Evolutionary conservation across 257 asterid species (phyloP).

Genomic region (Primulina tabacum): DNA sequence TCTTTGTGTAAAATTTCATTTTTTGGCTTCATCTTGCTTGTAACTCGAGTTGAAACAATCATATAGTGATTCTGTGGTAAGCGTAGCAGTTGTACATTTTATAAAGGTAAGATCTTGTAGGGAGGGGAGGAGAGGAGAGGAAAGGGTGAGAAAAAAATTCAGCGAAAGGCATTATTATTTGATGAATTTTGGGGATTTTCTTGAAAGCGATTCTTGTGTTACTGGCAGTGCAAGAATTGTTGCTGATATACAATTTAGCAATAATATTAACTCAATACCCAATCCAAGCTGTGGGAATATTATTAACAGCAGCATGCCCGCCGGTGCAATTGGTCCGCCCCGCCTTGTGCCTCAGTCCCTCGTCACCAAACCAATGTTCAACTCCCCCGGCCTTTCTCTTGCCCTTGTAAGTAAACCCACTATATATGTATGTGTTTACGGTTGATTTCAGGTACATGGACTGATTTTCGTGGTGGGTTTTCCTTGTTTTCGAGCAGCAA

Average conservation of each 20-base stretch:
- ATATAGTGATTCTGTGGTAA: conserved; percentile 20
- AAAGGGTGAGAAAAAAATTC: background rate
- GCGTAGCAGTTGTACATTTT: conserved; percentile 16
- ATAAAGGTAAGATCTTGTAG: background rate
- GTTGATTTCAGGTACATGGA: background rate
- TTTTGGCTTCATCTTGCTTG: background rate
- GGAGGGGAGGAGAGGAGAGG: background rate
- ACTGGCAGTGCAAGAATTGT: conserved; percentile 61
- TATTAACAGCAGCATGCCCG: conserved; percentile 35
- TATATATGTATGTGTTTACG: background rate
- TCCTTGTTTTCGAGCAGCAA: conserved; percentile 40
- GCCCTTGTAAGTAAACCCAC: conserved; percentile 54
- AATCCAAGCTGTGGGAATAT: conserved; percentile 3
- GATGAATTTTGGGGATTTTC: conserved; percentile 96
- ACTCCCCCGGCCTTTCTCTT: conserved; percentile 86
- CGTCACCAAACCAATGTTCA: conserved; percentile 61
- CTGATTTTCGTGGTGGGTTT: conserved; percentile 14
- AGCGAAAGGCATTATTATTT: conserved; percentile 37
- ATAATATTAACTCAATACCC: conserved; percentile 22
- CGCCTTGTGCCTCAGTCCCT: conserved; percentile 52
- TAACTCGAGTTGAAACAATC: background rate
- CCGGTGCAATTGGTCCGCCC: conserved; percentile 49
- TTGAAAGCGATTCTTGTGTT: conserved; percentile 59
- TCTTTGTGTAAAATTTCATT: background rate
- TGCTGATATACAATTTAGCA: conserved; percentile 47